phyloP scores from a whole-genome alignment of 805 yeast species.

The Candida odintsovae region DNA sequence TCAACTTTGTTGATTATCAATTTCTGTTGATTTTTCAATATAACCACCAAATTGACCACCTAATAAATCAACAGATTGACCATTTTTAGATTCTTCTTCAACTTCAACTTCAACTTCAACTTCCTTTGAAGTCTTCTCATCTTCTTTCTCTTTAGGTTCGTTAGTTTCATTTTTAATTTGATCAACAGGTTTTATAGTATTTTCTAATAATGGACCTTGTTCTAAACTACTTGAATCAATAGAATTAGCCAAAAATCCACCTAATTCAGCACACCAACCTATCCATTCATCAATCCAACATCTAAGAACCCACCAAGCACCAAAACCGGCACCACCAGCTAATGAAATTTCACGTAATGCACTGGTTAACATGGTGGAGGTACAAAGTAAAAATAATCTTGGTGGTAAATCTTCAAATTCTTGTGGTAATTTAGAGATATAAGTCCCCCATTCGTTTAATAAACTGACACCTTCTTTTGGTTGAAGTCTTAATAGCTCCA shows the following conservation, averaged over 20 bases:
- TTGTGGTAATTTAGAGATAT: slow-evolving; percentile 36
- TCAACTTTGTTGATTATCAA: background rate
- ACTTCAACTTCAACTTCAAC: background rate
- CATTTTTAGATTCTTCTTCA: background rate
- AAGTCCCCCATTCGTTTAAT: slow-evolving; percentile 27
- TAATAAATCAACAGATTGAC: background rate
- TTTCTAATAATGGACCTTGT: background rate
- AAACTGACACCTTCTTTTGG: slow-evolving; percentile 10
- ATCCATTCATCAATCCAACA: slow-evolving; percentile 77
- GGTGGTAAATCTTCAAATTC: slow-evolving; percentile 48
- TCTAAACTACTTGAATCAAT: background rate
- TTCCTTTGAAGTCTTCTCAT: background rate
- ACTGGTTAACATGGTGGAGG: slow-evolving; percentile 49
- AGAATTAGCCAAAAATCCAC: slow-evolving; percentile 37
- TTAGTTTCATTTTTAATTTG: background rate
- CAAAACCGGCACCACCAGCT: slow-evolving; percentile 53
- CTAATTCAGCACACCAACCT: slow-evolving; percentile 59
- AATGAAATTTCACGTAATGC: slow-evolving; percentile 58
- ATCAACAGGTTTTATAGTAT: background rate
- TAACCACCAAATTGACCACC: slow-evolving; percentile 1
- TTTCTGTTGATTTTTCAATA: background rate
- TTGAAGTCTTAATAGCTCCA: slow-evolving; percentile 24
- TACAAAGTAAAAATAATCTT: slow-evolving; percentile 45
- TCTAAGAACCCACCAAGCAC: slow-evolving; percentile 70
- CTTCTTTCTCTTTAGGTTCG: background rate